phyloP scores from a whole-genome alignment of 73 alveolate species.

The Paramecium sexaurelia region DNA sequence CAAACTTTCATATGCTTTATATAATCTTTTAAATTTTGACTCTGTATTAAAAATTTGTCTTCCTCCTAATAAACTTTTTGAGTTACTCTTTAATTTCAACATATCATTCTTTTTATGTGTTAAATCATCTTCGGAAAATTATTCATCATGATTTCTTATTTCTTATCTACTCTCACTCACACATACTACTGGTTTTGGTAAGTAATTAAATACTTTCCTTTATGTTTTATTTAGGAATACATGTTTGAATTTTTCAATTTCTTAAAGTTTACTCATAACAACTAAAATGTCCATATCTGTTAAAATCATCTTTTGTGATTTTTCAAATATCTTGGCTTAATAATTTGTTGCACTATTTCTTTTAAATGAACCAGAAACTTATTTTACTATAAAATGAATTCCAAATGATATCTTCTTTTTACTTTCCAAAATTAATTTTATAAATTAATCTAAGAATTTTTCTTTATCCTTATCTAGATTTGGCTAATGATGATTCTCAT shows the following conservation, averaged over 20 bases:
- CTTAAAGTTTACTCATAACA: background rate
- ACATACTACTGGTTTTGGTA: background rate
- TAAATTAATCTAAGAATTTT: background rate
- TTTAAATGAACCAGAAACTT: background rate
- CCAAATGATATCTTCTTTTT: conserved; percentile 19
- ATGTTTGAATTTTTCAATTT: background rate
- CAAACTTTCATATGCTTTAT: background rate
- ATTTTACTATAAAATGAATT: background rate
- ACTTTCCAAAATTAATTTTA: background rate
- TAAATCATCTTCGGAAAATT: background rate
- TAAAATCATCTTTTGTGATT: background rate
- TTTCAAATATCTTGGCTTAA: background rate
- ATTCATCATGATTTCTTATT: background rate
- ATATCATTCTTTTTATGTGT: background rate
- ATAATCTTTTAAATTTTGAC: background rate
- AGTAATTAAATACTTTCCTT: conserved; percentile 5
- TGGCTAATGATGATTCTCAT: background rate
- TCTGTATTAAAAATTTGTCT: background rate
- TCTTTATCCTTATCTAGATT: conserved; percentile 6
- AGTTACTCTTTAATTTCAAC: background rate
- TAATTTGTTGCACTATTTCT: background rate
- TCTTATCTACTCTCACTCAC: background rate
- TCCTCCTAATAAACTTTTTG: background rate
- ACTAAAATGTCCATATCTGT: conserved; percentile 12
- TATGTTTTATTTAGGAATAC: background rate